Conservation (phyloP, 768 basidiomycete genomes). For the Lentinula lateritia region DNA sequence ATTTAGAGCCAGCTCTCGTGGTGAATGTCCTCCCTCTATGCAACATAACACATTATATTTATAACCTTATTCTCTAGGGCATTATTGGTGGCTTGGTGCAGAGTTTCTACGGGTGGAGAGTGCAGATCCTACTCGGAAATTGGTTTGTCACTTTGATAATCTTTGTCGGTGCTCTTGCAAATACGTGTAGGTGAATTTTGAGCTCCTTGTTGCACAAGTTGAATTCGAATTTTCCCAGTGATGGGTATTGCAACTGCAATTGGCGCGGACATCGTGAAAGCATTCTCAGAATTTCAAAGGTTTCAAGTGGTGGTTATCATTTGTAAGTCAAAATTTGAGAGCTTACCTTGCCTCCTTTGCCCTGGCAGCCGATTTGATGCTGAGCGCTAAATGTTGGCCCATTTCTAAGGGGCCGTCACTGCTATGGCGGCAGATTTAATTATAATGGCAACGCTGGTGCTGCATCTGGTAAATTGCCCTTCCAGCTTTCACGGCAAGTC, state of each 20-base stretch:
- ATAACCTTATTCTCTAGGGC: not conserved
- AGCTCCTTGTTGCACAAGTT: too few species aligned
- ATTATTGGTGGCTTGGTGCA: slow-evolving; percentile 8
- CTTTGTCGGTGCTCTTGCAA: not conserved
- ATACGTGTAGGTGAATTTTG: not conserved
- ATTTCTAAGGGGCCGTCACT: not conserved
- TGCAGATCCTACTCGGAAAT: not conserved
- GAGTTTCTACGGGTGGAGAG: slow-evolving; percentile 3
- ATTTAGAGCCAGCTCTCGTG: not conserved
- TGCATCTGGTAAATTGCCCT: not conserved
- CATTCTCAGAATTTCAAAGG: not conserved
- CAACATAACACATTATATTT: not conserved
- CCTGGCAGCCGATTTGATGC: too few species aligned
- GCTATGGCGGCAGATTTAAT: not conserved
- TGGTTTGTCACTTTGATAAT: not conserved
- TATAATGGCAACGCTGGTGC: not conserved
- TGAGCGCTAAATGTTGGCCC: too few species aligned
- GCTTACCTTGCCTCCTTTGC: too few species aligned
- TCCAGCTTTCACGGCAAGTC: not conserved
- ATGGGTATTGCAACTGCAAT: not conserved
- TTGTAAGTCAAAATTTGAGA: not conserved
- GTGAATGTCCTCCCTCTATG: not conserved
- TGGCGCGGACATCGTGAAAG: not conserved
- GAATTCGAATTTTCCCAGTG: not conserved
- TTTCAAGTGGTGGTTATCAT: not conserved